Percentiles rank a stretch among this genome's conserved stretches.
These are phyloP conservation scores for Annulohypoxylon moriforme DNA, from an alignment of 495 filamentous ascomycete species.

Conservation along the genomic window DNA sequence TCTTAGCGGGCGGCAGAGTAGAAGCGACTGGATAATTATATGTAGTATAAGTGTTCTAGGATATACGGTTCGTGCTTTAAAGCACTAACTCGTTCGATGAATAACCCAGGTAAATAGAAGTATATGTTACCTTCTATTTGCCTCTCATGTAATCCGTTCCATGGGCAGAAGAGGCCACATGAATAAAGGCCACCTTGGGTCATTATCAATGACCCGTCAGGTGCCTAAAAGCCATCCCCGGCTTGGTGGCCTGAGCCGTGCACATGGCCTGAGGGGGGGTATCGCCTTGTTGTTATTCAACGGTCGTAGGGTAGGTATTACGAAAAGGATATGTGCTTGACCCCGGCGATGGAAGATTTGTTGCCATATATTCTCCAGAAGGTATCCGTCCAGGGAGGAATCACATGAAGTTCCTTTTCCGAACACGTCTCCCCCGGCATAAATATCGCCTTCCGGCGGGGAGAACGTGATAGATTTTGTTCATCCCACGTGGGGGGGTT, in stretches of 20 bases:
- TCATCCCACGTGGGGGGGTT: neutral
- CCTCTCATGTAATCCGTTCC: too few relatives aligned
- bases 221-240: neutral
- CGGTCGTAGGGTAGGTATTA: neutral
- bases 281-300: neutral
- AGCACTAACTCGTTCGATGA: too few relatives aligned
- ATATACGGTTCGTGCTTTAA: too few relatives aligned
- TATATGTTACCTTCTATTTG: too few relatives aligned
- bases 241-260: too few relatives aligned
- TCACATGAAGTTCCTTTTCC: slow-evolving; percentile 5
- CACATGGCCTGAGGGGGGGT: neutral
- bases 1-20: too few relatives aligned
- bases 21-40: too few relatives aligned
- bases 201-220: neutral
- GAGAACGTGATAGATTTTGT: neutral
- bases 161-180: too few relatives aligned
- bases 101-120: too few relatives aligned
- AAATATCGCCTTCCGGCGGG: neutral
- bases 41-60: too few relatives aligned
- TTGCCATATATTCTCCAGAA: slow-evolving; percentile 36
- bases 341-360: slow-evolving; percentile 16
- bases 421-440: slow-evolving; percentile 15
- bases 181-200: too few relatives aligned
- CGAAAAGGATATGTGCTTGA: slow-evolving; percentile 14
- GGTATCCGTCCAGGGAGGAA: slow-evolving; percentile 25